Evolutionary conservation across 768 basidiomycete genomes (phyloP).

Genomic region (Panaeolus cyanescens): DNA sequence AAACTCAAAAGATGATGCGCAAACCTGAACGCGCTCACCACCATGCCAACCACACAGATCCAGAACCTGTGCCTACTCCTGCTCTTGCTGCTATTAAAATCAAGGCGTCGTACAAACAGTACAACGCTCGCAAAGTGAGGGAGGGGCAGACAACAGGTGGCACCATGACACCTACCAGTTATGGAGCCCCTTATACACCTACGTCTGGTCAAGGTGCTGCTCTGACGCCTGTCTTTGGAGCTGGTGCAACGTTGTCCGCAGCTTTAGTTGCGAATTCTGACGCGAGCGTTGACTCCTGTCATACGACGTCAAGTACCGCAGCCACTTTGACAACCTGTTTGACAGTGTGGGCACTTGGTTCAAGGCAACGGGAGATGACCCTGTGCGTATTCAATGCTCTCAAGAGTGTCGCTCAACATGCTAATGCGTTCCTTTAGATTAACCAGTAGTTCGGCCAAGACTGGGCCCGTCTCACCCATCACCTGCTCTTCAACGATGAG

Average conservation of each 20-base stretch:
- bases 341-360: constrained; percentile 77
- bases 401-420: too few relatives aligned
- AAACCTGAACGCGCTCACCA: not conserved
- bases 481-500: constrained; percentile 80
- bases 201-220: not conserved
- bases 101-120: constrained; percentile 62
- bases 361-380: constrained; percentile 82
- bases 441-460: constrained; percentile 84
- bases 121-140: constrained; percentile 51
- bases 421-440: constrained; percentile 25
- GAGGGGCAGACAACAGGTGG: constrained; percentile 31
- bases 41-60: not conserved
- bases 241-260: not conserved
- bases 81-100: constrained; percentile 38
- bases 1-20: not conserved
- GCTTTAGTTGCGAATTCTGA: not conserved
- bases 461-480: constrained; percentile 77
- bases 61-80: not conserved
- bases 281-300: not conserved
- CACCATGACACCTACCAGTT: constrained; percentile 7
- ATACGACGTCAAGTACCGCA: constrained; percentile 65
- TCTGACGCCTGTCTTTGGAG: not conserved
- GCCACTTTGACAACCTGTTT: constrained; percentile 82
- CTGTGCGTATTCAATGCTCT: constrained; percentile 34
- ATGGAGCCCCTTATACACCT: not conserved